Base-by-base conservation (phyloP, 2,329 filamentous ascomycete species). In the Arthrobotrys sphaeroides region DNA sequence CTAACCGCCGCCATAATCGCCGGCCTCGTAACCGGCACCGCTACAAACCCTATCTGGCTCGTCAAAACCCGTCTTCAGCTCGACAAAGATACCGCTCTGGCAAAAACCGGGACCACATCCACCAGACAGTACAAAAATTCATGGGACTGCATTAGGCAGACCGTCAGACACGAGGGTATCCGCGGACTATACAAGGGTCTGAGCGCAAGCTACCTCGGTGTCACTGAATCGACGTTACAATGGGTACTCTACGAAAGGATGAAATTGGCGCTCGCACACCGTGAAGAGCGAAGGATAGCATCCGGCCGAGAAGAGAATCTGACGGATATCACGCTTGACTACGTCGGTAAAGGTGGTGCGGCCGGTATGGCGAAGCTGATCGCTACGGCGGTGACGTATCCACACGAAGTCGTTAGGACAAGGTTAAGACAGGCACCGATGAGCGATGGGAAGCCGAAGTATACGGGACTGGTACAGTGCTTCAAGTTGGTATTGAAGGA, bases 1-100 rank as follows among this genome's bases (percentile, higher is more conserved):
- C 85, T 97, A 6, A 84, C 88, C 51, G 90, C 93, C 0, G 94
- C 91, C 3, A 88, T 91, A 0, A 86, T 87, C 13, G 93, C 94
- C 0, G 94, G 94, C 1, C 88, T 97, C 45, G 90, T 90, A 5
- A 97, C 94, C 0, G 92, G 92, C 51, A 97, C 94, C 0, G 92
- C 91, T 20, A 98, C 94, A 38, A 97, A 97, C 83, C 94, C 94
- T 0, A 97, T 98, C 80, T 98, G 94, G 94, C 87, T 98, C 77
- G 89, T 98, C 81, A 98, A 98, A 86, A 98, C 94, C 42, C 87
- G 94, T 31, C 82, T 98, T 79, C 94, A 98, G 83, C 87, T 98
- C 33, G 94, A 98, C 84, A 96, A 94, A 84, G 92, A 91, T 81
- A 72, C 88, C 89, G 61, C 90, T 90, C 84, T 84, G 75, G 83